Percentiles rank a stretch among this genome's conserved stretches.
Conservation (phyloP, 805 yeast genomes). For the Candida jianshihensis region DNA sequence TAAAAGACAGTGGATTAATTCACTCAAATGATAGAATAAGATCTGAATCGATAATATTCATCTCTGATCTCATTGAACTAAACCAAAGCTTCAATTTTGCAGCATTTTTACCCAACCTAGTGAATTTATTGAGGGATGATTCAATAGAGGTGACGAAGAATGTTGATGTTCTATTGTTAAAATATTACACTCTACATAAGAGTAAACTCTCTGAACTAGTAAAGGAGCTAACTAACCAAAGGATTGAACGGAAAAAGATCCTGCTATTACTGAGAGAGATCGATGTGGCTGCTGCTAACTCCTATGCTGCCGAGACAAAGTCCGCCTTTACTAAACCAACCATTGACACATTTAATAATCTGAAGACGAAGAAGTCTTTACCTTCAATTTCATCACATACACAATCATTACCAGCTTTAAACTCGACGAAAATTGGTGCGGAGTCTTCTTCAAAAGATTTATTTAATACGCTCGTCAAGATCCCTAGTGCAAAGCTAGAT, state of each 20-base stretch:
- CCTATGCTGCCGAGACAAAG: conserved; percentile 12
- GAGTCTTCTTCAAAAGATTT: conserved; percentile 8
- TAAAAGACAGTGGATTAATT: conserved; percentile 38
- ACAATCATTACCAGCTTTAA: neutral
- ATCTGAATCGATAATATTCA: conserved; percentile 37
- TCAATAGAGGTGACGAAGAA: conserved; percentile 19
- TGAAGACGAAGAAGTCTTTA: conserved; percentile 9
- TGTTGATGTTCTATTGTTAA: conserved; percentile 18
- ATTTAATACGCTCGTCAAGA: conserved; percentile 8
- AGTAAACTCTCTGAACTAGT: conserved; percentile 12
- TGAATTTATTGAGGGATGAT: conserved; percentile 21
- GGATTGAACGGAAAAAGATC: conserved; percentile 14
- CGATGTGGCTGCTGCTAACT: conserved; percentile 14
- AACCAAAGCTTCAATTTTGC: conserved; percentile 28
- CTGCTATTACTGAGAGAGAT: conserved; percentile 13
- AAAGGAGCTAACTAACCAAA: conserved; percentile 17
- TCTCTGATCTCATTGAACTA: conserved; percentile 34
- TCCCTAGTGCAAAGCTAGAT: conserved; percentile 18
- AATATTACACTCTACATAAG: conserved; percentile 18
- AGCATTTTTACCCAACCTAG: conserved; percentile 18
- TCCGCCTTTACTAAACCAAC: conserved; percentile 11
- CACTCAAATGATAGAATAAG: conserved; percentile 32
- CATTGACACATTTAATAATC: conserved; percentile 20
- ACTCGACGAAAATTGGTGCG: neutral
- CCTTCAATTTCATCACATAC: conserved; percentile 2